A percentile compares a stretch with the other conserved stretches of the same genome.
Conservation (phyloP, 768 basidiomycete genomes). For the Hygrophorus russula region DNA sequence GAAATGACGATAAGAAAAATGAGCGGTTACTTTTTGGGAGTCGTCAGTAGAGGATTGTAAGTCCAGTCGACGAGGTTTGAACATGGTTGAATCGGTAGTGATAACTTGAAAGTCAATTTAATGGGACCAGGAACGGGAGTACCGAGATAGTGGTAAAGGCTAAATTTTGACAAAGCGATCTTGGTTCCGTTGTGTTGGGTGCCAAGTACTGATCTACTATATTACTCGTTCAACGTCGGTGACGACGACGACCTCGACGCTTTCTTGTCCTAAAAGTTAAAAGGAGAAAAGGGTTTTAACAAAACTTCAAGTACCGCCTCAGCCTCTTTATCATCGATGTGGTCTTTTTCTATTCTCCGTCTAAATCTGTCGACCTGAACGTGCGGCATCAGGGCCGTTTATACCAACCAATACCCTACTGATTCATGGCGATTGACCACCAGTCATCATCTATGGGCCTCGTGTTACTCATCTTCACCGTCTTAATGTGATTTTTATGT, state of each 20-base stretch:
- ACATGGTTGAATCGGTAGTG: neutral
- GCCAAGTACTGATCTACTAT: no score
- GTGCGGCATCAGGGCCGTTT: no score
- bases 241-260: no score
- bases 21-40: constrained; percentile 14
- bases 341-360: constrained; percentile 15
- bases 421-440: constrained; percentile 1
- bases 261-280: no score
- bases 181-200: neutral
- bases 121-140: no score
- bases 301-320: constrained; percentile 3
- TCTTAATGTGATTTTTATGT: constrained; percentile 32
- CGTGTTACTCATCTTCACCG: constrained; percentile 33
- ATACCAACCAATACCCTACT: no score
- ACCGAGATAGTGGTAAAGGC: neutral
- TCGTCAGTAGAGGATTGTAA: constrained; percentile 18
- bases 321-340: no score
- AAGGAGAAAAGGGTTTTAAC: no score
- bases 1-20: neutral
- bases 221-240: neutral
- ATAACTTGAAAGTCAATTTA: no score
- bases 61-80: constrained; percentile 6
- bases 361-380: constrained; percentile 6
- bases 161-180: neutral
- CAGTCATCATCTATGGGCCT: constrained; percentile 20